Conservation (phyloP, 164 flowering plant genomes). For the Aristolochia californica region DNA sequence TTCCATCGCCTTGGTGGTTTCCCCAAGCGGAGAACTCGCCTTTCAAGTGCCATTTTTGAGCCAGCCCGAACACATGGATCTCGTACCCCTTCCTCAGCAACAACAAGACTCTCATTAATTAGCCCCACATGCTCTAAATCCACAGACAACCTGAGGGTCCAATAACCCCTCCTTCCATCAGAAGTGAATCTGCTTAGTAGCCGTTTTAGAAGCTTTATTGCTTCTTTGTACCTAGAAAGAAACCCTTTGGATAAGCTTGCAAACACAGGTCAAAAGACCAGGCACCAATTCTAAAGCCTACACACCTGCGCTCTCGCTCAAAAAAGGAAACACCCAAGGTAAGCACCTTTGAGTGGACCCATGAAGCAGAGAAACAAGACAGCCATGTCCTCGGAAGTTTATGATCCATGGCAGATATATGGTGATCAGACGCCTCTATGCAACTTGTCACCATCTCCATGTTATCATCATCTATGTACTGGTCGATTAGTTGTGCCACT, state of each 20-base stretch:
- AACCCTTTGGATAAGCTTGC: not conserved
- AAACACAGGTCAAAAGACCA: not conserved
- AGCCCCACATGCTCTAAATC: conserved; percentile 76
- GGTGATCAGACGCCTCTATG: conserved; percentile 52
- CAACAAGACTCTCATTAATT: conserved; percentile 62
- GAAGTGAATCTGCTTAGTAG: conserved; percentile 31
- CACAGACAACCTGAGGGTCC: conserved; percentile 77
- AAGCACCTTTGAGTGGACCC: conserved; percentile 74
- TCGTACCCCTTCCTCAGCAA: conserved; percentile 71
- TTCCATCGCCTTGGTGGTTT: conserved; percentile 99
- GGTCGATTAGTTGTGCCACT: conserved; percentile 80
- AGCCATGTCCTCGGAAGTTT: conserved; percentile 27
- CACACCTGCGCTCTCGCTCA: conserved; percentile 67
- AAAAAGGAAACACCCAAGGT: conserved; percentile 66
- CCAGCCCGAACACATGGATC: conserved; percentile 97
- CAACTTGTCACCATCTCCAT: conserved; percentile 42
- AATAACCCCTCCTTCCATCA: conserved; percentile 84
- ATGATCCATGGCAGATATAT: conserved; percentile 21
- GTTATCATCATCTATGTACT: conserved; percentile 59
- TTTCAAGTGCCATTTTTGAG: conserved; percentile 75
- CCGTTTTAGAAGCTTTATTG: conserved; percentile 47
- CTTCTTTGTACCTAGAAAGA: conserved; percentile 56
- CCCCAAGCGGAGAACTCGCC: conserved; percentile 72
- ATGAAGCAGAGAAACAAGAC: conserved; percentile 53
- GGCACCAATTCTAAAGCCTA: not conserved